phyloP scores from a whole-genome alignment of 2,329 filamentous ascomycete species.

The Talaromyces verruculosus region DNA sequence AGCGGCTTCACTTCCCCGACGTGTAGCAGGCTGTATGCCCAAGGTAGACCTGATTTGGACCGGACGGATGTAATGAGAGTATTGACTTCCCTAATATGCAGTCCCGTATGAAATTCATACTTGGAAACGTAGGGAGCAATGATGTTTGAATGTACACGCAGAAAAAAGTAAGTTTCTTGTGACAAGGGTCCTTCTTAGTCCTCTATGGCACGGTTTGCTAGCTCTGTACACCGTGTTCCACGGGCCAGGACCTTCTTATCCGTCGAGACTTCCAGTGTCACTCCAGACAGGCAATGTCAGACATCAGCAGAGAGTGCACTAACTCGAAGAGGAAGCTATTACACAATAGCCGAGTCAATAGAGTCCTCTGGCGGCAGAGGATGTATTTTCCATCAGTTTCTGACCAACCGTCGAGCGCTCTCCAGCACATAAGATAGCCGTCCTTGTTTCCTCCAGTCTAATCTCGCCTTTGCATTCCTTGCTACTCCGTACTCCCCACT shows the following conservation, averaged over 20 bases:
- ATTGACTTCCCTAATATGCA: background rate
- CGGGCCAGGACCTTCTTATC: background rate
- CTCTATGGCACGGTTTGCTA: background rate
- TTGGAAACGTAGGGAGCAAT: background rate
- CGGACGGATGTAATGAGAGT: background rate
- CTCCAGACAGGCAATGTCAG: background rate
- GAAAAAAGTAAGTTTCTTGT: background rate
- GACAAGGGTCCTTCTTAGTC: background rate
- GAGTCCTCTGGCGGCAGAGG: background rate
- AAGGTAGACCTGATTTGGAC: background rate
- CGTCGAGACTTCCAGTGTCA: background rate
- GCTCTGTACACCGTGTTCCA: background rate
- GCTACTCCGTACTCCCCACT: background rate
- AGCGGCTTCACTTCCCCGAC: conserved; percentile 2
- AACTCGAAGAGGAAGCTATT: background rate
- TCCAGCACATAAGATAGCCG: too few relatives aligned
- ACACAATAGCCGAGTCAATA: background rate
- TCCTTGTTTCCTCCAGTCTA: conserved; percentile 1
- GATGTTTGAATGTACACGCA: background rate
- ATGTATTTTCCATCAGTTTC: background rate
- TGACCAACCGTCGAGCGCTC: background rate
- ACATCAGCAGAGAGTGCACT: background rate
- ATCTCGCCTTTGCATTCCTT: background rate
- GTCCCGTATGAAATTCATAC: background rate
- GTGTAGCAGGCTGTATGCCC: background rate